phyloP scores from a whole-genome alignment of 495 filamentous ascomycete genomes.

The Tuber microsphaerosporum region DNA sequence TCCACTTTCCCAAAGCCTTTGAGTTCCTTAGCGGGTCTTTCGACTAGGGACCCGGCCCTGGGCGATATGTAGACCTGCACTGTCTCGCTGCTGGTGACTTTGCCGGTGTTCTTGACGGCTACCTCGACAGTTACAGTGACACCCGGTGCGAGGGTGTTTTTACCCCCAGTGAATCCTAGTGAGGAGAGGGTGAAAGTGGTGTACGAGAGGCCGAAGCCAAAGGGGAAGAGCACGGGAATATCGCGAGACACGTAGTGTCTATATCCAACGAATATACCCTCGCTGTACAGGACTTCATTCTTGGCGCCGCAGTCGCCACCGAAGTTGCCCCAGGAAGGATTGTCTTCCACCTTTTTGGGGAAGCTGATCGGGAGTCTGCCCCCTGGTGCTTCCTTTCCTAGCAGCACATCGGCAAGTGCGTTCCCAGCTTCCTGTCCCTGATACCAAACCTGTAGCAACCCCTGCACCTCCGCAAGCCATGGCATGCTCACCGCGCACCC shows the following conservation, averaged over 20 bases:
- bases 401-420: slow-evolving; percentile 53
- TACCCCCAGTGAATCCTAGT: slow-evolving; percentile 43
- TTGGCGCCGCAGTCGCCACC: slow-evolving; percentile 51
- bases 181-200: slow-evolving; percentile 51
- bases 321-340: slow-evolving; percentile 57
- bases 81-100: slow-evolving; percentile 50
- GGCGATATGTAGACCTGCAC: slow-evolving; percentile 53
- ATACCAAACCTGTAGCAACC: slow-evolving; percentile 67
- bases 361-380: slow-evolving; percentile 51
- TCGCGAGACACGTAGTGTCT: slow-evolving; percentile 54
- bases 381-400: slow-evolving; percentile 51
- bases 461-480: slow-evolving; percentile 60
- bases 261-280: slow-evolving; percentile 61
- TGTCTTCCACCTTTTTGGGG: slow-evolving; percentile 54
- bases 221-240: slow-evolving; percentile 49
- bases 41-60: slow-evolving; percentile 43
- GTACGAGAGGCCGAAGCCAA: slow-evolving; percentile 59
- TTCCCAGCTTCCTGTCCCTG: slow-evolving; percentile 59
- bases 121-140: slow-evolving; percentile 44
- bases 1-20: slow-evolving; percentile 55
- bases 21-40: slow-evolving; percentile 51
- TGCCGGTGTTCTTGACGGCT: slow-evolving; percentile 51
- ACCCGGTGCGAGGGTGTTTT: slow-evolving; percentile 34
- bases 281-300: slow-evolving; percentile 52
- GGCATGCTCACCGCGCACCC: slow-evolving; percentile 79